phyloP scores from a whole-genome alignment of 257 asterid species.

The Leonotis leonurus region DNA sequence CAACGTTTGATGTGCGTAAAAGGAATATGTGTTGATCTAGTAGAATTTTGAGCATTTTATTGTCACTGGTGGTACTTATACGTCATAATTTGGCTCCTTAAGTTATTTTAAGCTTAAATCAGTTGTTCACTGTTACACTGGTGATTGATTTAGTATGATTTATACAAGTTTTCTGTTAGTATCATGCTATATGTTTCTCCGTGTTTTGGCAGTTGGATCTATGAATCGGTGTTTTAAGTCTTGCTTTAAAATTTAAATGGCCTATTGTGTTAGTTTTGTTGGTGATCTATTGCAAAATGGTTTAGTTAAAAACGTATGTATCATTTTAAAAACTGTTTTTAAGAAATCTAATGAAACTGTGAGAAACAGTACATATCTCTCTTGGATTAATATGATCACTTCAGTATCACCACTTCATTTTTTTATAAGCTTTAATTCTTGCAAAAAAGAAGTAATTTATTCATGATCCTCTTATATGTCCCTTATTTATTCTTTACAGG shows the following conservation, averaged over 20 bases:
- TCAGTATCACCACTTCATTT: not conserved
- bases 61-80: not conserved
- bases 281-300: not conserved
- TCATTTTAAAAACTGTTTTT: not conserved
- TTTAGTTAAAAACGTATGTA: not conserved
- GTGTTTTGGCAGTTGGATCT: not conserved
- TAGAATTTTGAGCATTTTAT: not conserved
- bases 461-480: not conserved
- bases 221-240: not conserved
- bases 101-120: not conserved
- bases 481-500: conserved; percentile 19
- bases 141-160: not conserved
- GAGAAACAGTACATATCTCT: not conserved
- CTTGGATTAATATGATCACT: not conserved
- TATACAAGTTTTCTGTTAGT: not conserved
- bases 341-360: not conserved
- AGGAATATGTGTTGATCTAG: conserved; percentile 16
- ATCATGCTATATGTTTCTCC: not conserved
- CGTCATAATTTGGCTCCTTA: not conserved
- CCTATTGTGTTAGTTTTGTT: not conserved
- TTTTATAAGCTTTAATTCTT: not conserved
- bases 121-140: not conserved
- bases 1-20: not conserved
- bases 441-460: not conserved
- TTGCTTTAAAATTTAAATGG: not conserved